A percentile compares a stretch with the other conserved stretches of the same genome.
These are phyloP conservation scores for Apostasia shenzhenica DNA, from an alignment of 106 monocot species.

Conservation along the genomic window DNA sequence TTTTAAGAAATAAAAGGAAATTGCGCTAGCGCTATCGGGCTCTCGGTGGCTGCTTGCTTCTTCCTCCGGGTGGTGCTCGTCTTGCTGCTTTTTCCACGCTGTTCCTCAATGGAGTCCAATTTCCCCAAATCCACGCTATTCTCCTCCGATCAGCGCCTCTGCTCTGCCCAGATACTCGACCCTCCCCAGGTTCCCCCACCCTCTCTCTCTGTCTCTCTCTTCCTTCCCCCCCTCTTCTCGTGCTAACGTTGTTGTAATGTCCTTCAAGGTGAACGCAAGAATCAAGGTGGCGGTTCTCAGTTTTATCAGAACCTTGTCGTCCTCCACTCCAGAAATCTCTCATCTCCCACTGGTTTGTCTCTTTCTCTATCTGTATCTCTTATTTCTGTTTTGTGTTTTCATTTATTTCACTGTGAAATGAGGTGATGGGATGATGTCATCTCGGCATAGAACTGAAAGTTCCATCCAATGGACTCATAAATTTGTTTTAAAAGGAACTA, in stretches of 20 bases:
- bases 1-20: too few relatives aligned
- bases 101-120: slow-evolving; percentile 13
- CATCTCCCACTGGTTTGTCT: slow-evolving; percentile 52
- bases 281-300: slow-evolving; percentile 82
- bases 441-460: too few relatives aligned
- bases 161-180: slow-evolving; percentile 75
- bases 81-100: too few relatives aligned
- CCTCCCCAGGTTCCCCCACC: slow-evolving; percentile 40
- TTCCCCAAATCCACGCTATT: slow-evolving; percentile 65
- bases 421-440: too few relatives aligned
- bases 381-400: not conserved
- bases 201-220: not conserved
- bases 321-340: slow-evolving; percentile 47
- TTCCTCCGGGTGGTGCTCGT: too few relatives aligned
- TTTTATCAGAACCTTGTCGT: slow-evolving; percentile 53
- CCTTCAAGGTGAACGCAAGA: slow-evolving; percentile 52
- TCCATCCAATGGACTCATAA: too few relatives aligned
- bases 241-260: not conserved
- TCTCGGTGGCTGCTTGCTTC: too few relatives aligned
- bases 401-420: not conserved
- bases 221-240: not conserved
- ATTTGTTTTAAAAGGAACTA: too few relatives aligned
- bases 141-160: slow-evolving; percentile 73
- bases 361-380: not conserved
- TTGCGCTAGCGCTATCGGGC: too few relatives aligned